A percentile compares a stretch with the other conserved stretches of the same genome.
Evolutionary conservation across 2,329 filamentous ascomycete species (phyloP).

Genomic region (Xylaria sp.): DNA sequence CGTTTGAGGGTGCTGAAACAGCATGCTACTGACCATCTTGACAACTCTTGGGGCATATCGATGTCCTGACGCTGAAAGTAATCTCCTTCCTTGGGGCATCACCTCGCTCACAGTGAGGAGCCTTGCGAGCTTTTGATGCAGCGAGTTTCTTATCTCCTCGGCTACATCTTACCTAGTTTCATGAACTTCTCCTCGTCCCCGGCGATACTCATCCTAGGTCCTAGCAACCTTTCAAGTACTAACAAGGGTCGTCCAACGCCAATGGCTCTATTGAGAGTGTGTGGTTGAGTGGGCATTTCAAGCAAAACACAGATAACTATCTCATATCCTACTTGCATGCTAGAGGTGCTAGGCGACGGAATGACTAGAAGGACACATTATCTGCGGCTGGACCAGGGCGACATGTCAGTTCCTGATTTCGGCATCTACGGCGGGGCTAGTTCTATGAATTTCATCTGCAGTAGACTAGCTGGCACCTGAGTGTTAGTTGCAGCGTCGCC

Average conservation of each 20-base stretch:
- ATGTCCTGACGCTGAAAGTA: conserved; percentile 4
- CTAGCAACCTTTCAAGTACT: conserved; percentile 7
- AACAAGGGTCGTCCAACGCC: conserved; percentile 6
- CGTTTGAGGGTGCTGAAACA: background rate
- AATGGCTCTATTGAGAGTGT: conserved; percentile 14
- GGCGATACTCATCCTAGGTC: background rate
- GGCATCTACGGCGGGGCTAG: conserved; percentile 6
- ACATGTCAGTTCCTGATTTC: background rate
- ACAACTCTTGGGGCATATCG: background rate
- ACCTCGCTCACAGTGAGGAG: background rate
- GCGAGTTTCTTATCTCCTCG: background rate
- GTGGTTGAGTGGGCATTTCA: conserved; percentile 6
- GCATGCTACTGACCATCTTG: conserved; percentile 7
- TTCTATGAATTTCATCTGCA: conserved; percentile 9
- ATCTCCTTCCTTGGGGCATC: background rate
- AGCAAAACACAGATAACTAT: conserved; percentile 16
- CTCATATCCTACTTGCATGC: conserved; percentile 11
- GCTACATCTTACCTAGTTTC: background rate
- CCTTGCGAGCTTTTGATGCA: background rate
- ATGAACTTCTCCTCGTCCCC: conserved; percentile 3
- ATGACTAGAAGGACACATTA: conserved; percentile 2
- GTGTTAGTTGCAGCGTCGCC: conserved; percentile 1
- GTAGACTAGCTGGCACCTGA: conserved; percentile 11
- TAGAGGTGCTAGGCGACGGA: conserved; percentile 3
- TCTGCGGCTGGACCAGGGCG: background rate